Percentiles rank a stretch among this genome's conserved stretches.
Evolutionary conservation across 2,329 filamentous ascomycete genomes (phyloP).

Genomic region (Hypoxylon sp.): DNA sequence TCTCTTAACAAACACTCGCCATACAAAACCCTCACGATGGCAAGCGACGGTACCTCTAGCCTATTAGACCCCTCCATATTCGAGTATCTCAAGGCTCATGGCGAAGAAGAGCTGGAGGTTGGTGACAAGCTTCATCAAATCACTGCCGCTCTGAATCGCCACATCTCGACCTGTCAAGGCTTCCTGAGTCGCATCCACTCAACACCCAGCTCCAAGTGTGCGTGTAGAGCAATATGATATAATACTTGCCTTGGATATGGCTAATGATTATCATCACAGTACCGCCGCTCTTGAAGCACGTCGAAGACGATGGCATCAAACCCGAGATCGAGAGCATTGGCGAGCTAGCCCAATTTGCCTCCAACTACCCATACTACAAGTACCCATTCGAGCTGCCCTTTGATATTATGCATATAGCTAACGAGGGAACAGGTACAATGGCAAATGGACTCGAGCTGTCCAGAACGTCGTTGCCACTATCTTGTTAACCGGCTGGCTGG

Average conservation of each 20-base stretch:
- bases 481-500: constrained; percentile 80
- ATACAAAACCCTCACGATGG: constrained; percentile 44
- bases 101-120: constrained; percentile 87
- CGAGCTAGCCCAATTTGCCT: constrained; percentile 80
- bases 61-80: constrained; percentile 89
- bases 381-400: constrained; percentile 57
- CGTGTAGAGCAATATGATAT: constrained; percentile 43
- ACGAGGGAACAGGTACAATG: constrained; percentile 74
- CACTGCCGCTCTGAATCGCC: constrained; percentile 84
- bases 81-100: constrained; percentile 86
- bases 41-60: constrained; percentile 51
- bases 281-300: constrained; percentile 75
- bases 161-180: constrained; percentile 85
- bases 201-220: constrained; percentile 75
- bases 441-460: constrained; percentile 85
- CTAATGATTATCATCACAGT: constrained; percentile 64
- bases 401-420: constrained; percentile 2
- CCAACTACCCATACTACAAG: constrained; percentile 96
- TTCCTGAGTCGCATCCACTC: constrained; percentile 91
- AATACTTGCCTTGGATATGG: constrained; percentile 17
- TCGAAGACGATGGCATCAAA: constrained; percentile 77
- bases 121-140: constrained; percentile 88
- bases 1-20: background rate
- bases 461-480: constrained; percentile 80
- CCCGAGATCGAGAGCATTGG: constrained; percentile 79